Percentiles rank a stretch among this genome's conserved stretches.
Conservation (phyloP, 495 filamentous ascomycete genomes). For the Trichoderma asperelloides region DNA sequence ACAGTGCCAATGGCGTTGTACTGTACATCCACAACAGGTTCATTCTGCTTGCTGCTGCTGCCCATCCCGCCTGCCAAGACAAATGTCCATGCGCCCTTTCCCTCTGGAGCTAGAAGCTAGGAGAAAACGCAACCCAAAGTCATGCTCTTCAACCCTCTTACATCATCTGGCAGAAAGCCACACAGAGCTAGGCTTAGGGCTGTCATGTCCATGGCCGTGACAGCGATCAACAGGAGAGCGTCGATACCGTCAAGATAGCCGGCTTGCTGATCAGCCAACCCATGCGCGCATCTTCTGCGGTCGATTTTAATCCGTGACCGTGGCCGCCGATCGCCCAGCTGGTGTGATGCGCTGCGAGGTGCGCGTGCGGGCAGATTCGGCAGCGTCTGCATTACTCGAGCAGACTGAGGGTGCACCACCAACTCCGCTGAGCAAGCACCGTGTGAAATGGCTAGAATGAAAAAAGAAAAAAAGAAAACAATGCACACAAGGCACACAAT, state of each 20-base stretch:
- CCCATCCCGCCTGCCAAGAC: neutral
- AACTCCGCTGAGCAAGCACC: no score
- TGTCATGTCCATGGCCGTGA: neutral
- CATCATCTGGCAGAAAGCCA: neutral
- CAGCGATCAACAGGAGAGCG: constrained; percentile 1
- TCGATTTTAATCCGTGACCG: neutral
- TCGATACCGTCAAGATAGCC: neutral
- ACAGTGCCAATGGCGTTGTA: neutral
- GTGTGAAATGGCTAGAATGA: neutral
- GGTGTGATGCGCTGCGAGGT: neutral
- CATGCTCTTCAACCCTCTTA: neutral
- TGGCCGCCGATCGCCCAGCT: neutral
- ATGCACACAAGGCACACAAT: neutral
- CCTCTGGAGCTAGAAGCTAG: neutral
- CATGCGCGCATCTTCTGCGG: neutral
- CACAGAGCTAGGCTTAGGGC: neutral
- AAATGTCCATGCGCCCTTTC: neutral
- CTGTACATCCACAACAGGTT: neutral
- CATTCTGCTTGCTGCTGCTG: neutral
- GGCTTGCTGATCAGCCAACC: neutral
- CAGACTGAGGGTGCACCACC: neutral
- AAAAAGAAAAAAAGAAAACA: neutral
- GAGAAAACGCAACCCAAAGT: neutral
- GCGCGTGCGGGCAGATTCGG: neutral
- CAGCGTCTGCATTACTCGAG: neutral